Evolutionary conservation across 345 rosid species (phyloP).

Genomic region (rapeseed (Brassica napus)): DNA sequence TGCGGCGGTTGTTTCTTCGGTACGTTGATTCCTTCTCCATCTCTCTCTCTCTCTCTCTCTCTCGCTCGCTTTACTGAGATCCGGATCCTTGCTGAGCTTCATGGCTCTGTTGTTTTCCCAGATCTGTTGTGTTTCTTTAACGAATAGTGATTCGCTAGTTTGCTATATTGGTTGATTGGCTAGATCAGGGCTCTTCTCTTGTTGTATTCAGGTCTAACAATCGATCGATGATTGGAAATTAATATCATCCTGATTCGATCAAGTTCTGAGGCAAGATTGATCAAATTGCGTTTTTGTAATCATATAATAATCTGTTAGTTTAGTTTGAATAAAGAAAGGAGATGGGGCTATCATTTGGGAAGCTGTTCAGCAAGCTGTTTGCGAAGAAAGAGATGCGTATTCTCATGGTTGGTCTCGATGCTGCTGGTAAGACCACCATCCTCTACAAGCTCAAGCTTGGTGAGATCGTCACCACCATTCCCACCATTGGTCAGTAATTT

Average conservation of each 20-base stretch:
- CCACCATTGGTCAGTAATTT: slow-evolving; percentile 61
- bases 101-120: background rate
- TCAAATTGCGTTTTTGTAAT: slow-evolving; percentile 6
- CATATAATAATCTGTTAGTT: too few species aligned
- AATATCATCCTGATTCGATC: background rate
- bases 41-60: background rate
- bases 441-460: slow-evolving; percentile 77
- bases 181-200: background rate
- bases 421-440: slow-evolving; percentile 83
- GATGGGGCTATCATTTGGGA: slow-evolving; percentile 68
- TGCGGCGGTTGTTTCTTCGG: slow-evolving; percentile 22
- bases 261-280: slow-evolving; percentile 3
- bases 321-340: too few species aligned
- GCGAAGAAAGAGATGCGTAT: slow-evolving; percentile 81
- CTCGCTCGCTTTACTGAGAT: background rate
- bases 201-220: background rate
- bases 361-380: slow-evolving; percentile 70
- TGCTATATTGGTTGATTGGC: background rate
- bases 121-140: slow-evolving; percentile 19
- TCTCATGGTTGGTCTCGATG: slow-evolving; percentile 83
- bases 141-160: slow-evolving; percentile 16
- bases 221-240: background rate
- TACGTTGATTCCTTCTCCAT: slow-evolving; percentile 3
- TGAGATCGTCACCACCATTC: slow-evolving; percentile 78
- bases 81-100: background rate